Percentiles rank a stretch among this genome's conserved stretches.
Evolutionary conservation across 2,329 filamentous ascomycete species (phyloP).

Genomic region (Fusarium neocosmosporiellum): DNA sequence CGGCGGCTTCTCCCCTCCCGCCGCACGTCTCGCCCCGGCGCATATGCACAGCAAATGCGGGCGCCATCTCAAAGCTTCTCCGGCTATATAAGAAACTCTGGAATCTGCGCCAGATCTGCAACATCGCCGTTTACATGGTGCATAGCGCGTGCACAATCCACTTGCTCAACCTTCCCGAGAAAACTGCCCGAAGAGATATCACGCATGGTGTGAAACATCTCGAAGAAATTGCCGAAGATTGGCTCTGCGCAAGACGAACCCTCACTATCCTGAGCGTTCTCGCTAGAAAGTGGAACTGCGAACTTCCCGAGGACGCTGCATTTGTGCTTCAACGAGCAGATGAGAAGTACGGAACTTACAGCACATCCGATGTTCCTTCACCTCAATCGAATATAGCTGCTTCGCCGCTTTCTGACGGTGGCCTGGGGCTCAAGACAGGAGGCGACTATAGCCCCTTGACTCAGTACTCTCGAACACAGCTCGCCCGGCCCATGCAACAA

Average conservation of each 20-base stretch:
- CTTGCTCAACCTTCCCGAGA: conserved; percentile 90
- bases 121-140: conserved; percentile 94
- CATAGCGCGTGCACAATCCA: conserved; percentile 97
- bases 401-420: conserved; percentile 47
- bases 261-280: conserved; percentile 87
- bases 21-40: conserved; percentile 89
- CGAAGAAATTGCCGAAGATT: conserved; percentile 95
- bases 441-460: conserved; percentile 51
- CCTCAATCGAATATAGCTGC: conserved; percentile 54
- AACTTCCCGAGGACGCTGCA: conserved; percentile 85
- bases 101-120: conserved; percentile 92
- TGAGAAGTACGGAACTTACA: conserved; percentile 80
- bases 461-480: conserved; percentile 46
- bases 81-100: conserved; percentile 93
- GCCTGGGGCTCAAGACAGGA: conserved; percentile 32
- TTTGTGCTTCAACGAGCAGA: conserved; percentile 82
- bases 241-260: conserved; percentile 88
- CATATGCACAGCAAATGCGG: conserved; percentile 89
- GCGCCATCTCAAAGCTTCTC: conserved; percentile 92
- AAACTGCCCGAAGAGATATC: conserved; percentile 89
- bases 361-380: conserved; percentile 69
- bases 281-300: conserved; percentile 88
- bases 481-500: conserved; percentile 37
- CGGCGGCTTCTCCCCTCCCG: conserved; percentile 83
- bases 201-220: conserved; percentile 91